Evolutionary conservation across 1,284 basidiomycete species (phyloP), one percentile per base, ranked within the genome.

Genomic region (Somion occarium): DNA sequence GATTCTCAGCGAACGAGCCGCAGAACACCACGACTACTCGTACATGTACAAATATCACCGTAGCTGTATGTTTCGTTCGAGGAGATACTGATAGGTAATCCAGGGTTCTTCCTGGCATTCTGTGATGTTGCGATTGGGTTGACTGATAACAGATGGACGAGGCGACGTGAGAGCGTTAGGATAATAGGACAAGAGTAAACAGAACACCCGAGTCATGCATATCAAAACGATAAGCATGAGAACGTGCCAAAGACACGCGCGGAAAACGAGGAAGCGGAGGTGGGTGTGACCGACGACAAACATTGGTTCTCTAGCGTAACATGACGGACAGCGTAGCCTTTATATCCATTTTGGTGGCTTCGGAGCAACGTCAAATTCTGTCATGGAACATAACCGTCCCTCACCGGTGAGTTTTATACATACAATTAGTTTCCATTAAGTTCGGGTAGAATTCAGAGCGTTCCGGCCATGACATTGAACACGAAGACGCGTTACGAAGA

Each of bases 1-100:
- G 24, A n/a, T n/a, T n/a, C n/a, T 22, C 42, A 23, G 15, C 42
- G 23, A 43, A 22, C 42, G 19, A 23, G 20, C 19, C n/a, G 39
- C n/a, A 38, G 24, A 47, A 34, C 11, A 3, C 22, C 2, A 37
- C 4, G 23, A 18, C 24, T 48, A 42, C 25, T 67, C 82, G 60
- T 67, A 90, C 87, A 73, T 94, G 92, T 38, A 89, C 70, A 63
- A 93, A 90, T 60, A 94, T 86, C 56, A 93, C 81, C 2, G 88
- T 92, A 3, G 89, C 88, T 1, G 87, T 85, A 67, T 93, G 91
- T 52, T 75, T 78, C 34, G 67, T 60, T 41, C 69, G 58, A 22
- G 86, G 70, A 24, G 74, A 68, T 27, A 87, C 68, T 18, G 72
- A 65, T 52, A 84, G 60, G 13, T 22, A 43, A n/a, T 43, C 39